Percentiles rank a stretch among this genome's conserved stretches.
Conservation (phyloP, 1,284 basidiomycete genomes). For the Volvariella surrecta region DNA sequence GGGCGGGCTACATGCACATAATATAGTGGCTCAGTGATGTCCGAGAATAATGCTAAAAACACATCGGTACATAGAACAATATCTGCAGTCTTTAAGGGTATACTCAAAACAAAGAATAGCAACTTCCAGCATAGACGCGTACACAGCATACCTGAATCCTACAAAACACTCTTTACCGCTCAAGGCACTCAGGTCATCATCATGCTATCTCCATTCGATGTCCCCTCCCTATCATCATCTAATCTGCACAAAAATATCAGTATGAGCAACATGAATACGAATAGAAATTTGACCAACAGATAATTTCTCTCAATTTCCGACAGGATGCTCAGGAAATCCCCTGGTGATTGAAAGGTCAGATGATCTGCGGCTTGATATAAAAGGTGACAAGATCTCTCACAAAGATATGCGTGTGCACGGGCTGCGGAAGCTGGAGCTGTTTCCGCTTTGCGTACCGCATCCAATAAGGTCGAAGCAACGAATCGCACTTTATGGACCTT, state of each 20-base stretch:
- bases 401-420: slow-evolving; percentile 73
- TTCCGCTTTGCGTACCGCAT: slow-evolving; percentile 77
- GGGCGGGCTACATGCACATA: neutral
- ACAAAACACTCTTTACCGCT: neutral
- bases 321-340: slow-evolving; percentile 84
- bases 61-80: neutral
- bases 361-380: slow-evolving; percentile 10
- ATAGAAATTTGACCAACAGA: slow-evolving; percentile 40
- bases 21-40: no score
- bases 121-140: neutral
- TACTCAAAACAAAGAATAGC: neutral
- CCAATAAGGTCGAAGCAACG: slow-evolving; percentile 79
- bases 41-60: neutral
- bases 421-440: slow-evolving; percentile 67
- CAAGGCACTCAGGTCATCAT: slow-evolving; percentile 27
- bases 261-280: slow-evolving; percentile 11
- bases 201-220: slow-evolving; percentile 49
- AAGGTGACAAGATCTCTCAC: slow-evolving; percentile 29
- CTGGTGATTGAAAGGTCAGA: slow-evolving; percentile 26
- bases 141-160: no score
- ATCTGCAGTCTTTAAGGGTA: neutral
- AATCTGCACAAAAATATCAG: slow-evolving; percentile 33
- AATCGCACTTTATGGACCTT: slow-evolving; percentile 84
- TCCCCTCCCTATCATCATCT: slow-evolving; percentile 65
- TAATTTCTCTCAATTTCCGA: slow-evolving; percentile 86